Base-by-base conservation (phyloP, 345 rosid genomes). In the Theobroma cacao region DNA sequence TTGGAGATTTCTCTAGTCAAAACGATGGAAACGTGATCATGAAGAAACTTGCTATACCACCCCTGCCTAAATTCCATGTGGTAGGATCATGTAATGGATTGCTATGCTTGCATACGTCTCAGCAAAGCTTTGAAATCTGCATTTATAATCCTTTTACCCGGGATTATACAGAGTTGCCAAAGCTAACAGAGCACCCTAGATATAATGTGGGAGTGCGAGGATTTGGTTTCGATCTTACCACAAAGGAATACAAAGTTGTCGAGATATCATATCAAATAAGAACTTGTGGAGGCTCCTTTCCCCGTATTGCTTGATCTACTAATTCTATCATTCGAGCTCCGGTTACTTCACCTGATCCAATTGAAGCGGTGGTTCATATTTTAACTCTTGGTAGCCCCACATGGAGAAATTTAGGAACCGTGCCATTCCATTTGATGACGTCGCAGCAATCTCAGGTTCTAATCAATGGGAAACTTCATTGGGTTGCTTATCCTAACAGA, bases 381-480 rank as follows among this genome's bases (percentile, higher is more conserved):
- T 65, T 88, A 60, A 89, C 87, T 5, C 77, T 89, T n/a, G 82
- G 91, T 5, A 65, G 80, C 71, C 45, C 84, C 11, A 63, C 76
- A 56, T 85, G 98, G 98, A 87, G 95, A 63, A 90, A 90, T 73
- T 83, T 88, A 40, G 93, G 97, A 2, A 90, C 83, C 76, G 82
- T 88, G 15, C 78, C 93, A 0, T 87, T 93, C 79, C 89, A 86
- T 81, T 82, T 93, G 30, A 50, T 85, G 61, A 4, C 41, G 53
- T 72, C 87, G 41, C 80, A 89, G 74, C 79, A 92, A 0, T 84
- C 95, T 0, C 95, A 91, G 86, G 89, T 95, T 31, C 82, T 90
- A 68, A 86, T 91, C 75, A 80, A 87, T 30, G 94, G 98, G n/a
- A 88, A 89, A 85, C 87, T 95, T 63, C 98, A 95, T 79, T 95